Base-by-base conservation (phyloP, 345 rosid species). In the Alliaria petiolata region DNA sequence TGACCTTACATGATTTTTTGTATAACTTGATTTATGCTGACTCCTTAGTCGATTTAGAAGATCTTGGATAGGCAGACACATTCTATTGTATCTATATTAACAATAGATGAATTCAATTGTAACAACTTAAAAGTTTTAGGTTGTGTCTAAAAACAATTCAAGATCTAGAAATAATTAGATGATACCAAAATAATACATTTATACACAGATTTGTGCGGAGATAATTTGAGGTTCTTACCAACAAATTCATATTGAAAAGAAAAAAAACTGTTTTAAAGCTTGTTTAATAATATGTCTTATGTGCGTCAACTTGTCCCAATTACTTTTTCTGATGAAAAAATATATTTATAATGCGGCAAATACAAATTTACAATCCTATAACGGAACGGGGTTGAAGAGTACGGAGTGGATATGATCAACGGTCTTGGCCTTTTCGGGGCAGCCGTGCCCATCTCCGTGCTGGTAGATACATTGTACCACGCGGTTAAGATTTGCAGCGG, bases 391-490 rank as follows among this genome's bases (percentile, higher is more conserved):
- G 14, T 55, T 44, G 10, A 67, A 54, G 43, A 67, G 63, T 17
- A 55, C 15, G 43, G 72, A 67, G 11, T 30, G 31, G 42, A 67
- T 25, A 44, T 43, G 17, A 43, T 54, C 72, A 67, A 55, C 42
- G 33, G 43, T 55, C 33, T 53, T 67, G 8, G 72, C 17, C 16
- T 67, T 67, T 6, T 67, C 63, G 33, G 72, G 72, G n/a, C 1
- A 54, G 54, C 63, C 42, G 52, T 69, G 52, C 3, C 85, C 87
- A 67, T 84, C 85, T 4, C 82, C 85, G 35, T 58, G 19, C 7
- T 59, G 71, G 25, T 84, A 82, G 28, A 62, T 43, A 55, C 44
- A 79, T 1, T 56, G 77, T 7, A 81, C 46, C 65, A 53, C 22
- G 14, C 86, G 78, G 3, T 55, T 79, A 0, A 76, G 7, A 55